Percentiles rank a stretch among this genome's conserved stretches.
phyloP scores from a whole-genome alignment of 2,329 filamentous ascomycete genomes.

The Dryadomyces quercivorus region DNA sequence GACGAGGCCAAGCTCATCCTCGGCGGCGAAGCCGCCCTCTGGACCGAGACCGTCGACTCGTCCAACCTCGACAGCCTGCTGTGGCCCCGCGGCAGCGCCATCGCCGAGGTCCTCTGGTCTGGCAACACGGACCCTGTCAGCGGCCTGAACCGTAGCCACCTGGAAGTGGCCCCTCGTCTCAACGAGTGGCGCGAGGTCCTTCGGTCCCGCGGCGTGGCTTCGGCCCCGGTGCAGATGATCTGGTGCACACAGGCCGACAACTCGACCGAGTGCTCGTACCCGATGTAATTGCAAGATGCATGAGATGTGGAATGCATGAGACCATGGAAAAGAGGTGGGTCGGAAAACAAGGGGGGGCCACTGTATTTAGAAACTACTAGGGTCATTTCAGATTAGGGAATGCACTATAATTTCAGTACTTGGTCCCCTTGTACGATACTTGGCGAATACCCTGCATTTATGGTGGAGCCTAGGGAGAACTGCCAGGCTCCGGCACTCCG shows the following conservation, averaged over 20 bases:
- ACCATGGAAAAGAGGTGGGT: no score
- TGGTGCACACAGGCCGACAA: conserved; percentile 54
- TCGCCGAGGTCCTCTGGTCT: conserved; percentile 71
- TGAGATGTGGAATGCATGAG: no score
- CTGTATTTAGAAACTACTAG: no score
- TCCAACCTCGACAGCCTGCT: conserved; percentile 63
- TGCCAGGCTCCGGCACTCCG: no score
- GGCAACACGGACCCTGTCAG: conserved; percentile 48
- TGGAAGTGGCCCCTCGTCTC: conserved; percentile 56
- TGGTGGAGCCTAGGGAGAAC: no score
- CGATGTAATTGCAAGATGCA: not conserved
- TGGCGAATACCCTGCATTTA: no score
- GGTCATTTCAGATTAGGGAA: no score
- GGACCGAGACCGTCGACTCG: conserved; percentile 68
- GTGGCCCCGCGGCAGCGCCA: conserved; percentile 66
- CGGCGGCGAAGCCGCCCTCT: conserved; percentile 72
- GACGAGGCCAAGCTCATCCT: conserved; percentile 55
- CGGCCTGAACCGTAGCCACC: conserved; percentile 58
- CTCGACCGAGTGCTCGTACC: conserved; percentile 31
- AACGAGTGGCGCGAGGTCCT: conserved; percentile 67
- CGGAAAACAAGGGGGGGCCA: no score
- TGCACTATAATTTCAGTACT: no score
- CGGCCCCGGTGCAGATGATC: conserved; percentile 56
- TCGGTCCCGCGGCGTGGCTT: conserved; percentile 52
- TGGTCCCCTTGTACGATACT: no score